phyloP scores from a whole-genome alignment of 1,284 basidiomycete species.

The Phlebopus sp. region DNA sequence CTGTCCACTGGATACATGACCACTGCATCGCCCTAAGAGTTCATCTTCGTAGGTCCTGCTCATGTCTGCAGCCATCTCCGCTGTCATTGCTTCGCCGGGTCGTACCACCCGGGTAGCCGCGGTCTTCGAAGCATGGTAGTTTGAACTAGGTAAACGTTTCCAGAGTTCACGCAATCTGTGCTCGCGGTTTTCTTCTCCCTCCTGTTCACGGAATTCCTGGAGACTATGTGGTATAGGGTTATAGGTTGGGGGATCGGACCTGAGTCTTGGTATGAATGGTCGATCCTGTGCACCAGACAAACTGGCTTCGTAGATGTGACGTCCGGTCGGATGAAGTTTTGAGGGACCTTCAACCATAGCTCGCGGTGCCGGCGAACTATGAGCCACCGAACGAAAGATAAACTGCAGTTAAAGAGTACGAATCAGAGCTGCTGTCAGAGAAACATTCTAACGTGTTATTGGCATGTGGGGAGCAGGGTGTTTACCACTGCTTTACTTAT shows the following conservation, averaged over 20 bases:
- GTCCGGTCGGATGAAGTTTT: conserved; percentile 31
- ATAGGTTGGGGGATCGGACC: conserved; percentile 47
- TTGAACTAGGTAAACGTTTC: conserved; percentile 48
- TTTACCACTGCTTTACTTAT: conserved; percentile 37
- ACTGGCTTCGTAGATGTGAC: conserved; percentile 50
- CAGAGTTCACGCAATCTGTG: conserved; percentile 58
- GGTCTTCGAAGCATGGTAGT: conserved; percentile 26
- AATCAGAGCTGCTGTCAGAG: conserved; percentile 21
- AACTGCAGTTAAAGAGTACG: conserved; percentile 12
- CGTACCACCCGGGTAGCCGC: conserved; percentile 23
- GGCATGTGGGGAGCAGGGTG: conserved; percentile 24
- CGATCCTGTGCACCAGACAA: conserved; percentile 52
- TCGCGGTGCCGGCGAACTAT: conserved; percentile 15
- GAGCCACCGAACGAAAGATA: conserved; percentile 18
- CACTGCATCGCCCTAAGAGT: conserved; percentile 62
- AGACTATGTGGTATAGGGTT: conserved; percentile 47
- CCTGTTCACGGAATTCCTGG: conserved; percentile 59
- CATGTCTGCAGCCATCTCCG: conserved; percentile 67
- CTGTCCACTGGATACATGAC: conserved; percentile 43
- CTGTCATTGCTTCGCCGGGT: conserved; percentile 44
- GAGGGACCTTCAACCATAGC: conserved; percentile 18
- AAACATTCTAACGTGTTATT: conserved; percentile 19
- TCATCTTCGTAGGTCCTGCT: conserved; percentile 77
- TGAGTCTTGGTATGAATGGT: conserved; percentile 55
- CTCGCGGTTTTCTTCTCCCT: conserved; percentile 61